Conservation (phyloP, 306 rosid genomes). For the Quercus cerris region DNA sequence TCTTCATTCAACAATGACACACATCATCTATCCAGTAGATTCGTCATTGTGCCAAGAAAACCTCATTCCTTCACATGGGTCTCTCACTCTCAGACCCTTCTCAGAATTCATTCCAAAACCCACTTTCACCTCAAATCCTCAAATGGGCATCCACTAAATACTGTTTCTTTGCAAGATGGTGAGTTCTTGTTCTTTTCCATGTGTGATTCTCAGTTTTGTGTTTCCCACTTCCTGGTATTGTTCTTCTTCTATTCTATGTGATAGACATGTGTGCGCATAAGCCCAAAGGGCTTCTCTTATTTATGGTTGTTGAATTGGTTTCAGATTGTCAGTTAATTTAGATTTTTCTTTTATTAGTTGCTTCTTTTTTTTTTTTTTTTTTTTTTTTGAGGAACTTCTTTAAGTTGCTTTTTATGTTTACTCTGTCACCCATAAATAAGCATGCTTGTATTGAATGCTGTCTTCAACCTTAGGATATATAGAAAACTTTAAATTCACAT, state of each 20-base stretch:
- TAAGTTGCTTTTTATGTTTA: background rate
- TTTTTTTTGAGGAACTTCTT: too few relatives aligned
- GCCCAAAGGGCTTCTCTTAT: background rate
- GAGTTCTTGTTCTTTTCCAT: constrained; percentile 19
- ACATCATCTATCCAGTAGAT: constrained; percentile 19
- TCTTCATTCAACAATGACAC: constrained; percentile 46
- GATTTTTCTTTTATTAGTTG: background rate
- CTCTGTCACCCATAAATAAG: background rate
- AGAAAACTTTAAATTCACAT: background rate
- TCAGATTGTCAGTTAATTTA: background rate
- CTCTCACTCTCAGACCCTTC: constrained; percentile 40
- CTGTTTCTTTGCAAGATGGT: constrained; percentile 70
- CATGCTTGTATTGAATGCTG: background rate
- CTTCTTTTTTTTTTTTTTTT: too few relatives aligned
- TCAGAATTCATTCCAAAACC: constrained; percentile 28
- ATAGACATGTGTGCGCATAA: background rate
- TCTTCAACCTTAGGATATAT: background rate
- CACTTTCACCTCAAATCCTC: constrained; percentile 71
- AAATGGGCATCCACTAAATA: constrained; percentile 70
- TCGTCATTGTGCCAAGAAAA: constrained; percentile 30
- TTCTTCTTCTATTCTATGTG: background rate
- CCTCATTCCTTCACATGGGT: constrained; percentile 29
- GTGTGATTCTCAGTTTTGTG: too few relatives aligned
- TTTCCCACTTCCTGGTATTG: background rate
- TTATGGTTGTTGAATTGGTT: background rate